Evolutionary conservation across 2,329 filamentous ascomycete genomes (phyloP).

Genomic region (Penicillium expansum): DNA sequence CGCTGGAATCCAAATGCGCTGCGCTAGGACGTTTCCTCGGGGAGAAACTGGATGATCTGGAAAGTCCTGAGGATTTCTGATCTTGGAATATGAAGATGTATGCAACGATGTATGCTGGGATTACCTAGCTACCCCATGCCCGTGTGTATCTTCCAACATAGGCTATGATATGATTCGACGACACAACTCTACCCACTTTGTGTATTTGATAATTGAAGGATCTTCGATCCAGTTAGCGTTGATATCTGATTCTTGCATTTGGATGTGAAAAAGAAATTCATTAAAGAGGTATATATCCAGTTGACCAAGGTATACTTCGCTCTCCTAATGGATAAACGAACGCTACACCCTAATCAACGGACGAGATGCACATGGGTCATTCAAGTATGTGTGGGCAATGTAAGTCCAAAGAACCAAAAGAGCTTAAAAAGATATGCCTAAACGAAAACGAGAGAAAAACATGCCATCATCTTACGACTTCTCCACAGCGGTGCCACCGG

Average conservation of each 20-base stretch:
- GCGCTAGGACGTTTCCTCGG: constrained; percentile 41
- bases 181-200: neutral
- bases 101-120: neutral
- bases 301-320: neutral
- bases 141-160: neutral
- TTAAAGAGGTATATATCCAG: constrained; percentile 6
- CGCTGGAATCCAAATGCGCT: constrained; percentile 44
- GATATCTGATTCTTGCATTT: neutral
- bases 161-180: neutral
- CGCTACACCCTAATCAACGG: too few relatives aligned
- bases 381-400: neutral
- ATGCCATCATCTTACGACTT: constrained; percentile 4
- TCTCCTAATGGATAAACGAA: neutral
- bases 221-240: constrained; percentile 2
- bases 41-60: constrained; percentile 41
- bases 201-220: neutral
- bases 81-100: neutral
- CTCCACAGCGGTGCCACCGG: constrained; percentile 25
- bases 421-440: neutral
- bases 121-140: neutral
- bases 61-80: constrained; percentile 45
- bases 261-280: constrained; percentile 1
- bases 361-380: neutral
- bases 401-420: neutral
- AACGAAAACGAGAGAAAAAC: neutral